These are phyloP conservation scores for Phytopythium oedochilum DNA, from an alignment of 352 stramenopile genomes.

Conservation along the genomic window DNA sequence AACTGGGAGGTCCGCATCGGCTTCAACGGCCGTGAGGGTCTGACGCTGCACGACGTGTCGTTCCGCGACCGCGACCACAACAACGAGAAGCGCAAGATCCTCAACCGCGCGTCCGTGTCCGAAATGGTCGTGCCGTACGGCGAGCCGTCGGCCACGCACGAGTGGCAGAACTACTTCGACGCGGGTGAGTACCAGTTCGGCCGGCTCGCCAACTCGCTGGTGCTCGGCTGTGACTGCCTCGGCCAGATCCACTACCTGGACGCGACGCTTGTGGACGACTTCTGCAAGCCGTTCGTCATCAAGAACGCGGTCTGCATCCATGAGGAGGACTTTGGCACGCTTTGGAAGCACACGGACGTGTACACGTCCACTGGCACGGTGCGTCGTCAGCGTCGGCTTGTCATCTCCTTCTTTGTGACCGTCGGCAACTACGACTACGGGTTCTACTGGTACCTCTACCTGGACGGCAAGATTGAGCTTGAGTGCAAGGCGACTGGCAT, in stretches of 20 bases:
- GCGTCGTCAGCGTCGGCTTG: conserved; percentile 61
- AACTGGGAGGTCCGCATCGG: conserved; percentile 78
- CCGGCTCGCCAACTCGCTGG: conserved; percentile 70
- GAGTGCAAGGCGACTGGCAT: conserved; percentile 80
- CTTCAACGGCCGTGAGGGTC: conserved; percentile 79
- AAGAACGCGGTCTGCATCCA: conserved; percentile 82
- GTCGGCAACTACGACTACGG: conserved; percentile 87
- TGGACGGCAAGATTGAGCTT: conserved; percentile 74
- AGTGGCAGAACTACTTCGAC: conserved; percentile 86
- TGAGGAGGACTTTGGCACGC: conserved; percentile 73
- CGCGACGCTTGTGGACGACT: conserved; percentile 48
- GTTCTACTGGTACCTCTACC: conserved; percentile 73
- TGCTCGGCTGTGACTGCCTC: conserved; percentile 82
- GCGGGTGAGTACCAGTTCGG: conserved; percentile 79
- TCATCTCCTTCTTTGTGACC: conserved; percentile 81
- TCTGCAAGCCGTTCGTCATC: conserved; percentile 40
- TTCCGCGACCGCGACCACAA: conserved; percentile 30
- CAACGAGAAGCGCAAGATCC: conserved; percentile 34
- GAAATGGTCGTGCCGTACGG: conserved; percentile 88
- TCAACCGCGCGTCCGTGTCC: conserved; percentile 66
- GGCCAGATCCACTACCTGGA: conserved; percentile 85
- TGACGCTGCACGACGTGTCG: conserved; percentile 67
- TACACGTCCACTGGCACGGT: conserved; percentile 30
- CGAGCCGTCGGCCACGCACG: conserved; percentile 60
- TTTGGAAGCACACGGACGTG: conserved; percentile 75